phyloP scores from a whole-genome alignment of 31 red algal genomes.

The Odonthalia washingtoniensis region DNA sequence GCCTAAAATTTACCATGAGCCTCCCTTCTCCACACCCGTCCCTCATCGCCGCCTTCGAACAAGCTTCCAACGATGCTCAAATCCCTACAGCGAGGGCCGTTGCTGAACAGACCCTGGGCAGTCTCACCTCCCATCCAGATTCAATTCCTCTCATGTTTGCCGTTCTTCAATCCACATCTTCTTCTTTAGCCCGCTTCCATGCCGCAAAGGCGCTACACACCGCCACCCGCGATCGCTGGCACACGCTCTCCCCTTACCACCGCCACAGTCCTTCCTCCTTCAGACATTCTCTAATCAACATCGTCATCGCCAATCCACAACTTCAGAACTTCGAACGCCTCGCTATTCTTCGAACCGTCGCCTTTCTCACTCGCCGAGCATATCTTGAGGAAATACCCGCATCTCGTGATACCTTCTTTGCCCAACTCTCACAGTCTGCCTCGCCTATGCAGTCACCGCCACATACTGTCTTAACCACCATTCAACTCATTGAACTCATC shows the following conservation, averaged over 20 bases:
- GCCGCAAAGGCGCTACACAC: conserved; percentile 38
- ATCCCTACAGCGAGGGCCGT: conserved; percentile 33
- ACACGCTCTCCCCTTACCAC: conserved; percentile 27
- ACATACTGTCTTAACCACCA: conserved; percentile 1
- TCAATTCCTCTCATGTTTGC: conserved; percentile 16
- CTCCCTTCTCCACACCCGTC: neutral
- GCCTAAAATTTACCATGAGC: neutral
- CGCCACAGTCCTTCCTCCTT: conserved; percentile 41
- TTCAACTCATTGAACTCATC: conserved; percentile 16
- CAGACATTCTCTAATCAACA: conserved; percentile 28
- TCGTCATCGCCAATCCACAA: neutral
- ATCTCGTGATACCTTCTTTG: conserved; percentile 8
- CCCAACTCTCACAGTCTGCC: conserved; percentile 2
- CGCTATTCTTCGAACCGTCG: conserved; percentile 43
- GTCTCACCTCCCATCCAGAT: conserved; percentile 30
- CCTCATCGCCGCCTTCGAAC: conserved; percentile 56
- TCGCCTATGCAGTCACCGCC: neutral
- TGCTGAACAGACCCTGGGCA: conserved; percentile 30
- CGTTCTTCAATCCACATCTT: conserved; percentile 32
- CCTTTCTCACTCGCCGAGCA: conserved; percentile 40
- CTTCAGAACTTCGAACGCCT: conserved; percentile 28
- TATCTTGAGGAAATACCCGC: conserved; percentile 42
- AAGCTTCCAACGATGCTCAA: conserved; percentile 38
- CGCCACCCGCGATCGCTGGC: conserved; percentile 24
- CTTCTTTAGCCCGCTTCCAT: conserved; percentile 55